Base-by-base conservation (phyloP, 768 basidiomycete species). In the Pleurotus ostreatus region DNA sequence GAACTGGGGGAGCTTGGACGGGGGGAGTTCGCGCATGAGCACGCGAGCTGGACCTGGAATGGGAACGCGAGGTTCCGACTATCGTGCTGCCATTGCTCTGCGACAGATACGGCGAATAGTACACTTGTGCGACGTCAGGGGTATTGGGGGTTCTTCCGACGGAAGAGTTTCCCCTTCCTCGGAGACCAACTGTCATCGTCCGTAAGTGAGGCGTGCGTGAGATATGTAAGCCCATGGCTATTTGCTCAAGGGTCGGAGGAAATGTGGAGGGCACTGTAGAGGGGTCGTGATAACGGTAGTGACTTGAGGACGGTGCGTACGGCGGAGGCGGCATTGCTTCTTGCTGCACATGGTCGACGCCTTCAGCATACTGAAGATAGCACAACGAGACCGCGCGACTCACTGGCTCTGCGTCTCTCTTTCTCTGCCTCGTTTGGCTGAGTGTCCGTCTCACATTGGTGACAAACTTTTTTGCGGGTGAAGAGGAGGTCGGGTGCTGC, bases 171-270 rank as follows among this genome's bases (percentile, higher is more conserved):
- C 38, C 39, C 20, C 18, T 34, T 20, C 51, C 51, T 20, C 51
- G 51, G 9, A 53, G 22, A 2, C 51, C 51, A 9, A 53, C 51
- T 16, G 51, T 53, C 51, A 53, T 40, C 23, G 51, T 23, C 5
- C 83, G 78, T 25, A 89, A 70, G 65, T 89, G 88, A 3, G 88
- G 88, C 1, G 88, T 90, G 38, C 85, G 82, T 5, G 88, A 89
- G 26, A 86, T 72, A 67, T 90, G 88, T 20, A 90, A 76, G 16
- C 88, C 88, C 87, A 90, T 89, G 12, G 86, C 84, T 58, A 90
- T 90, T 70, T 90, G 88, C 63, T 86, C 83, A 40, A 88, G 78
- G 46, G 83, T 85, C 1, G 88, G 88, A 13, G 79, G 82, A 18
- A 72, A 65, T 22, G 72, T 56, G 30, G 74, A 60, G 22, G 77